These are phyloP conservation scores for Euptelea pleiosperma DNA, from an alignment of 164 flowering plant genomes.

Conservation along the genomic window DNA sequence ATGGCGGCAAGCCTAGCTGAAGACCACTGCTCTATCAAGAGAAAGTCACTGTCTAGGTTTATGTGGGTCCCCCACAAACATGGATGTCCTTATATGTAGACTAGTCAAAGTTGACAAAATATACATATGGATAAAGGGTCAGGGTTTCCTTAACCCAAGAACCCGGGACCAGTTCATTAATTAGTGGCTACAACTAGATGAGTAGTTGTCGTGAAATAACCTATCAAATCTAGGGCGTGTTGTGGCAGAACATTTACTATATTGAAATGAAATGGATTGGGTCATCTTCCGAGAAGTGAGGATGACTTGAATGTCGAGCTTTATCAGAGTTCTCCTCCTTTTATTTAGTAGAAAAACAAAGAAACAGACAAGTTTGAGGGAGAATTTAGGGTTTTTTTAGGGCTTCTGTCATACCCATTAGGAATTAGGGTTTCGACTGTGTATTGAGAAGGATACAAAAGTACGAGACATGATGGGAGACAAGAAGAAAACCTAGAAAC, in stretches of 20 bases:
- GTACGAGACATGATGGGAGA: no score
- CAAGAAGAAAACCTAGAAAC: no score
- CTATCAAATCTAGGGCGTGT: slow-evolving; percentile 16
- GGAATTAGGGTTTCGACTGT: no score
- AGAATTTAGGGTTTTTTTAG: no score
- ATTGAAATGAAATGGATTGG: slow-evolving; percentile 18
- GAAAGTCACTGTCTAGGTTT: neutral
- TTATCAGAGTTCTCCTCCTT: no score
- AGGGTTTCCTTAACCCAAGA: slow-evolving; percentile 17
- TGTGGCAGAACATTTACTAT: slow-evolving; percentile 4
- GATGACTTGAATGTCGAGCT: slow-evolving; percentile 16
- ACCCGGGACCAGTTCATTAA: slow-evolving; percentile 14
- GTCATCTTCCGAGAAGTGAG: slow-evolving; percentile 16
- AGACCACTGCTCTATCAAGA: neutral
- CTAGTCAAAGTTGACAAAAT: slow-evolving; percentile 10
- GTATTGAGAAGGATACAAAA: no score
- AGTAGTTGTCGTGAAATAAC: slow-evolving; percentile 13
- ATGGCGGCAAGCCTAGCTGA: no score
- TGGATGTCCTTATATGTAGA: neutral
- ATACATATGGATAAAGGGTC: slow-evolving; percentile 3
- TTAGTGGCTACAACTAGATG: slow-evolving; percentile 8
- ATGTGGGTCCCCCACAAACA: neutral
- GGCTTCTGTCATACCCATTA: no score
- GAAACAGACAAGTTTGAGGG: no score
- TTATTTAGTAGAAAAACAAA: no score